Evolutionary conservation across 805 yeast species (phyloP).

Genomic region (Kockiozyma suomiensis): DNA sequence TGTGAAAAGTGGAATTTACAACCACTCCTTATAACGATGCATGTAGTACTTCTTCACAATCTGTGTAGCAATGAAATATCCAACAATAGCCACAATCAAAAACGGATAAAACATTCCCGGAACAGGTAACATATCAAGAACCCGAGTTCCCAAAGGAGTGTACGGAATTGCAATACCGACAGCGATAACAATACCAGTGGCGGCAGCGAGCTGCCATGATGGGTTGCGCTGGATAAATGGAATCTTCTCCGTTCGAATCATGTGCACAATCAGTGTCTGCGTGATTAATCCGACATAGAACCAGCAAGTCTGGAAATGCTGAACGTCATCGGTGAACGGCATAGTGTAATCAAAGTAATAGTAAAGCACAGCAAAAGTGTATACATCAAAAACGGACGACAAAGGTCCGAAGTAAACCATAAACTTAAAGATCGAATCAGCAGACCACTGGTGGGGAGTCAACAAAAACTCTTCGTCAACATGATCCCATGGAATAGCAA

Average conservation of each 20-base stretch:
- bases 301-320: slow-evolving; percentile 34
- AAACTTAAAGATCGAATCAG: slow-evolving; percentile 32
- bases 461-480: slow-evolving; percentile 31
- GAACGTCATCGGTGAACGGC: slow-evolving; percentile 33
- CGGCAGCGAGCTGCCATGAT: slow-evolving; percentile 32
- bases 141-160: slow-evolving; percentile 33
- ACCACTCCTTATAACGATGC: slow-evolving; percentile 30
- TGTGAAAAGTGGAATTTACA: slow-evolving; percentile 10
- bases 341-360: slow-evolving; percentile 26
- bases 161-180: slow-evolving; percentile 32
- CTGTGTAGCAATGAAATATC: slow-evolving; percentile 33
- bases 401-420: slow-evolving; percentile 32
- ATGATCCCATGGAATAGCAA: slow-evolving; percentile 35
- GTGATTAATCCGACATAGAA: slow-evolving; percentile 33
- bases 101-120: slow-evolving; percentile 35
- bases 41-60: slow-evolving; percentile 31
- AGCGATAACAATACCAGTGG: slow-evolving; percentile 22
- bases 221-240: slow-evolving; percentile 35
- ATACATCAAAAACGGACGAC: slow-evolving; percentile 31
- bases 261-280: slow-evolving; percentile 34
- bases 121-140: slow-evolving; percentile 31
- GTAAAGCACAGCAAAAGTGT: slow-evolving; percentile 30
- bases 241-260: slow-evolving; percentile 34
- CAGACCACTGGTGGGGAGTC: slow-evolving; percentile 32
- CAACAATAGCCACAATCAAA: slow-evolving; percentile 28